Conservation (phyloP, 2,329 filamentous ascomycete species). For the Colletotrichum sp. region DNA sequence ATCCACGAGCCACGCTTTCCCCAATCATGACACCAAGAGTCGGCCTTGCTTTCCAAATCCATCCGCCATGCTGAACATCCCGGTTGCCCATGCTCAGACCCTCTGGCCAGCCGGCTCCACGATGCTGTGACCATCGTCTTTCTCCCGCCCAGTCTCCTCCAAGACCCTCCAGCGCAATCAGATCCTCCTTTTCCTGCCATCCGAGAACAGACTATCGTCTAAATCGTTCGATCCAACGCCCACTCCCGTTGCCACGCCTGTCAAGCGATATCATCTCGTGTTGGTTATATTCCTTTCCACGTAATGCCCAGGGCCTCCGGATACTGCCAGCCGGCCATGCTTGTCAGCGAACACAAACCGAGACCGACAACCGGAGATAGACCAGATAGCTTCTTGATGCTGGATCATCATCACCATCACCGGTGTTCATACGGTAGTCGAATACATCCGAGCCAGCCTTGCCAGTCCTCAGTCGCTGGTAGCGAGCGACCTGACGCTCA, state of each 20-base stretch:
- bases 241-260: neutral
- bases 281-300: neutral
- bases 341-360: neutral
- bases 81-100: conserved; percentile 3
- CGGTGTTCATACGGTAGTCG: neutral
- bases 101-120: neutral
- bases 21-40: neutral
- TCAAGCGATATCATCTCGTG: conserved; percentile 10
- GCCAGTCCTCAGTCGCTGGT: neutral
- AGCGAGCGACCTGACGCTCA: neutral
- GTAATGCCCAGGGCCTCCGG: neutral
- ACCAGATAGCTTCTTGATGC: neutral
- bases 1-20: neutral
- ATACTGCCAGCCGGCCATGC: neutral
- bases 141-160: neutral
- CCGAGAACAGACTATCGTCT: neutral
- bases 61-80: neutral
- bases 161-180: neutral
- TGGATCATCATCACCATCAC: neutral
- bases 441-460: neutral
- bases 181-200: neutral
- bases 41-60: conserved; percentile 4
- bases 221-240: conserved; percentile 2
- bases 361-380: neutral
- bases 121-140: neutral